Evolutionary conservation across 1,139 yeast genomes (phyloP).

Genomic region (Kodamaea ohmeri): DNA sequence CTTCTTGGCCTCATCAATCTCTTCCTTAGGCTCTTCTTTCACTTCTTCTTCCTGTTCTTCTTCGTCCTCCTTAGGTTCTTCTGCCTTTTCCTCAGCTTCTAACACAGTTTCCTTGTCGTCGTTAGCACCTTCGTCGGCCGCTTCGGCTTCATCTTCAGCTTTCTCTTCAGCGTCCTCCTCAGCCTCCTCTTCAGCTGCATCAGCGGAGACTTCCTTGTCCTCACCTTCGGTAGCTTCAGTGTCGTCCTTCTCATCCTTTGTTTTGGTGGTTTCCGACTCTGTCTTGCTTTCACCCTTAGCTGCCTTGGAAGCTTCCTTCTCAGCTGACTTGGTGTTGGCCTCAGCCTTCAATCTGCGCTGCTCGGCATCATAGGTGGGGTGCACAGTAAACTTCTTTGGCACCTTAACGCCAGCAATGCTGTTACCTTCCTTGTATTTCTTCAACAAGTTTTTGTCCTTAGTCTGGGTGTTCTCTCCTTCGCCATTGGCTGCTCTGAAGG

Average conservation of each 20-base stretch:
- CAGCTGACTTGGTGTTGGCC: constrained; percentile 13
- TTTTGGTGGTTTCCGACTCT: constrained; percentile 1
- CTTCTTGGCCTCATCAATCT: constrained; percentile 9
- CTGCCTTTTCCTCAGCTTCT: background rate
- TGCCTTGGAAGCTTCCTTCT: constrained; percentile 14
- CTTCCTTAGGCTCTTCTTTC: constrained; percentile 6
- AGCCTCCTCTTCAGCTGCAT: constrained; percentile 7
- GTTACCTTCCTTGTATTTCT: constrained; percentile 36
- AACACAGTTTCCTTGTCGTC: constrained; percentile 2
- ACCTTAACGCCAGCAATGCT: constrained; percentile 35
- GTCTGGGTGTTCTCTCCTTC: constrained; percentile 14
- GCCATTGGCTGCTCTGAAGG: constrained; percentile 36
- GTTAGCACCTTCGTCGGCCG: no score
- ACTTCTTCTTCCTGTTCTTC: constrained; percentile 8
- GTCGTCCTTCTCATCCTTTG: constrained; percentile 2
- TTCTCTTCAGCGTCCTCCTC: constrained; percentile 10
- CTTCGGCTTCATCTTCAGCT: constrained; percentile 7
- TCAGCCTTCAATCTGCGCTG: constrained; percentile 19
- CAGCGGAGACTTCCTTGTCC: no score
- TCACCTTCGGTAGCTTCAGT: constrained; percentile 9
- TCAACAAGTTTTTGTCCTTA: constrained; percentile 28
- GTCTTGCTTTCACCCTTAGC: constrained; percentile 3
- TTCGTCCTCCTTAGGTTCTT: constrained; percentile 2
- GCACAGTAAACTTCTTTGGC: constrained; percentile 42
- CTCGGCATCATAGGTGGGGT: constrained; percentile 42